Percentiles rank a stretch among this genome's conserved stretches.
Conservation (phyloP, 352 stramenopile genomes). For the Phytophthora sp. region DNA sequence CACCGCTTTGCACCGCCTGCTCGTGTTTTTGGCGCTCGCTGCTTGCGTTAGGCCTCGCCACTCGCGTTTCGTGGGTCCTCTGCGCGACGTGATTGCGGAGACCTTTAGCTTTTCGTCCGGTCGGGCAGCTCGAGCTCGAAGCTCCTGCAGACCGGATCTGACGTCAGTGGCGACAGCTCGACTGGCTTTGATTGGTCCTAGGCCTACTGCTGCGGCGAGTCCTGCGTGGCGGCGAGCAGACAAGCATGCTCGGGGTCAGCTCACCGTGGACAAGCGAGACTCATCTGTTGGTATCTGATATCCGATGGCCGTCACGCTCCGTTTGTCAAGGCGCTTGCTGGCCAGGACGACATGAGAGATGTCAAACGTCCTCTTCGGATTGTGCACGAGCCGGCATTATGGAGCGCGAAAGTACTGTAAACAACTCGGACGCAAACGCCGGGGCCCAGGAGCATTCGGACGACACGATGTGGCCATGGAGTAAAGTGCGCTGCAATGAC, state of each 20-base stretch:
- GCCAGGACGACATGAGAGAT: not conserved
- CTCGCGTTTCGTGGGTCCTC: slow-evolving; percentile 2
- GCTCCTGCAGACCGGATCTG: slow-evolving; percentile 22
- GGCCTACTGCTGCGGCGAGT: slow-evolving; percentile 2
- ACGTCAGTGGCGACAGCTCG: slow-evolving; percentile 29
- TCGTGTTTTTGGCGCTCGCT: slow-evolving; percentile 34
- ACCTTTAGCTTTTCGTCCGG: slow-evolving; percentile 25
- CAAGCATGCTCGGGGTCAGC: not conserved
- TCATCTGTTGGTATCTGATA: slow-evolving; percentile 25
- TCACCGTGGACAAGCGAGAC: slow-evolving; percentile 3
- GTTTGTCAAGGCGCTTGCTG: not conserved
- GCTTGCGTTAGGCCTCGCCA: slow-evolving; percentile 23
- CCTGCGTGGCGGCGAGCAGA: not conserved
- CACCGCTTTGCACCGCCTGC: slow-evolving; percentile 6
- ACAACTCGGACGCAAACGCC: too few relatives aligned
- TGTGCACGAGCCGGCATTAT: not conserved
- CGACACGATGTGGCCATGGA: slow-evolving; percentile 18
- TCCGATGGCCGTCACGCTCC: slow-evolving; percentile 11
- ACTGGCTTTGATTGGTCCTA: slow-evolving; percentile 34
- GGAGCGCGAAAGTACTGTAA: not conserved
- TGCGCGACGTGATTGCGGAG: slow-evolving; percentile 19
- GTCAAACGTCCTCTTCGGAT: not conserved
- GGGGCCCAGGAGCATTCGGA: not conserved
- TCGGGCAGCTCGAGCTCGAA: slow-evolving; percentile 12
- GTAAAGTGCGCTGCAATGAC: slow-evolving; percentile 30